phyloP scores from a whole-genome alignment of 2,329 filamentous ascomycete species.

The Fusarium secorum region DNA sequence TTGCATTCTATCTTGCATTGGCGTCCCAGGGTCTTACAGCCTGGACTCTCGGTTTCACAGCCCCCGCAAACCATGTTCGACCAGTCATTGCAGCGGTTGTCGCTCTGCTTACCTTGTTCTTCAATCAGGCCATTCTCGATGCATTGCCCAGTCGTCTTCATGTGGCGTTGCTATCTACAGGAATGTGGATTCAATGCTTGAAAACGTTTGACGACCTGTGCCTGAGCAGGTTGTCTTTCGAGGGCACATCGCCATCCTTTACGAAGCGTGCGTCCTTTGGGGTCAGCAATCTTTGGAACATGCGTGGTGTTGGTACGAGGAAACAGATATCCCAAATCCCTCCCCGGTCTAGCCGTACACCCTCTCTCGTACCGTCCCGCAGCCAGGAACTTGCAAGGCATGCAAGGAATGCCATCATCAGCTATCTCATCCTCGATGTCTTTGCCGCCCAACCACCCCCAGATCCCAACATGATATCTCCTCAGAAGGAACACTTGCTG shows the following conservation, averaged over 20 bases:
- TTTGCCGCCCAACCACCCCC: slow-evolving; percentile 21
- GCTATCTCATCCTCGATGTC: slow-evolving; percentile 24
- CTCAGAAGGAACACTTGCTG: slow-evolving; percentile 8
- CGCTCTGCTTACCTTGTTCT: slow-evolving; percentile 13
- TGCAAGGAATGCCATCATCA: neutral
- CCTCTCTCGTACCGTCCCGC: slow-evolving; percentile 5
- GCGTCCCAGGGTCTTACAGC: slow-evolving; percentile 11
- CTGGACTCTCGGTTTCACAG: slow-evolving; percentile 11
- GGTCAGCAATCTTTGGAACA: slow-evolving; percentile 25
- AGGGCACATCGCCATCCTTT: neutral
- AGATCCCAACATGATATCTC: slow-evolving; percentile 20
- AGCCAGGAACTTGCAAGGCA: slow-evolving; percentile 11
- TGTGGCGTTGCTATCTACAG: slow-evolving; percentile 26
- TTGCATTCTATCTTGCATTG: slow-evolving; percentile 2
- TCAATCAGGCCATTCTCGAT: slow-evolving; percentile 11
- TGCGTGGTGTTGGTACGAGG: slow-evolving; percentile 22
- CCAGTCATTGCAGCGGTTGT: neutral
- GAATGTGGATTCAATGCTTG: slow-evolving; percentile 33
- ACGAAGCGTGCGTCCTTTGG: slow-evolving; percentile 2
- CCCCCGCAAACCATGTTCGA: neutral
- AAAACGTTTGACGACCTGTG: slow-evolving; percentile 30
- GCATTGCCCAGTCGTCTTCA: slow-evolving; percentile 18
- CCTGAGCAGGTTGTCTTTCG: slow-evolving; percentile 7
- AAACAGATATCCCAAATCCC: slow-evolving; percentile 7
- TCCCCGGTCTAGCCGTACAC: neutral